Base-by-base conservation (phyloP, 768 basidiomycete species). In the Daedalea quercina region DNA sequence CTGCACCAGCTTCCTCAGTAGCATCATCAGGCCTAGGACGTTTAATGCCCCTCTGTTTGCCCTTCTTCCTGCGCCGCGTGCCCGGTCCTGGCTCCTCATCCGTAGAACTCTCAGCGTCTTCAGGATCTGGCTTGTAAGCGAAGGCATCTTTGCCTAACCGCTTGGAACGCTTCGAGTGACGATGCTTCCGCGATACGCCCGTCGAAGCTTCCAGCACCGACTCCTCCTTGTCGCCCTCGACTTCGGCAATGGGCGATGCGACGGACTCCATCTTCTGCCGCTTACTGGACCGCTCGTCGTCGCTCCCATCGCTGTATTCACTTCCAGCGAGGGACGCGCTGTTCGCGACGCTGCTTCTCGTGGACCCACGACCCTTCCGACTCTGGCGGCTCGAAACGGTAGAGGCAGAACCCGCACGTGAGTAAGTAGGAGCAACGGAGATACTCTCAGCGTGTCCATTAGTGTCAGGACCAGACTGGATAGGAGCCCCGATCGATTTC, bases 121-220 rank as follows among this genome's bases (percentile, higher is more conserved):
- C 68, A 1, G 63, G 62, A 3, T 58, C 63, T 2, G 74, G 75
- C 44, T 73, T 66, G 59, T 74, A 76, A 15, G 70, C 69, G 17
- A 64, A 55, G 8, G 61, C 65, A 54, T 76, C 73, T 23, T 43
- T 52, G 34, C 61, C 59, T n/a, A 73, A 64, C 26, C 69, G 64
- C 56, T 60, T 69, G 52, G 63, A 57, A 9, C 62, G 56, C 22
- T 64, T 57, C 45, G 57, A 20, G 17, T 48, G 26, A 33, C 26
- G 42, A 19, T 26, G 50, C 33, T 26, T 60, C 13, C 37, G 37
- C 4, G 37, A 6, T 12, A 46, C 28, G 11, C 25, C 40, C 15
- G 42, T 33, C 24, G 25, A 26, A 41, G 57, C 43, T 7, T 17
- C 12, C 4, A 22, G n/a, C 4, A 9, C 31, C 1, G 51, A 7